These are phyloP conservation scores for Aspergillus felis DNA, from an alignment of 2,329 filamentous ascomycete genomes.

Conservation along the genomic window DNA sequence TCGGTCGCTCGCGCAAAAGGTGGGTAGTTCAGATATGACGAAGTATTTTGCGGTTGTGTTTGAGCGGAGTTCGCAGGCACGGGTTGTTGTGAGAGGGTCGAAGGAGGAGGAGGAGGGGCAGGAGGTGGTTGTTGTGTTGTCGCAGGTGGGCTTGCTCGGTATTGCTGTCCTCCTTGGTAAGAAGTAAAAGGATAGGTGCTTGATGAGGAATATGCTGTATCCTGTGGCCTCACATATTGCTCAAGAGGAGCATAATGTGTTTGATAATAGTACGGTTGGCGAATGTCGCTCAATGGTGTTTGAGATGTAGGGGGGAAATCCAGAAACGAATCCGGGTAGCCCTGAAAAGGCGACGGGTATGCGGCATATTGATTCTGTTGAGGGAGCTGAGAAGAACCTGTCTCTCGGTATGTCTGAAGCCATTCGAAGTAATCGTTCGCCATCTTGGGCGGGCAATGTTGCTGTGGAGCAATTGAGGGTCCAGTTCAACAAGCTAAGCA, in stretches of 20 bases:
- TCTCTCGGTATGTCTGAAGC: slow-evolving; percentile 11
- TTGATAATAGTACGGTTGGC: not conserved
- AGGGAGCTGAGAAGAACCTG: not conserved
- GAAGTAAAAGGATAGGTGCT: not conserved
- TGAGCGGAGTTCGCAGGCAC: not conserved
- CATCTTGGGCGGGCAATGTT: slow-evolving; percentile 10
- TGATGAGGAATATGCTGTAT: not conserved
- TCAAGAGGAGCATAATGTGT: not conserved
- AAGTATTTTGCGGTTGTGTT: not conserved
- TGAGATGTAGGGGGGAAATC: not conserved
- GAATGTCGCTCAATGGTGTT: not conserved
- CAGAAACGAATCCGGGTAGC: not conserved
- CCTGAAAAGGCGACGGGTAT: not conserved
- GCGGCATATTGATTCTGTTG: not conserved
- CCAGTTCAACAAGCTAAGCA: not conserved
- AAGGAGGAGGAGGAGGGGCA: not conserved
- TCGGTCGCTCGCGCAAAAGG: not conserved
- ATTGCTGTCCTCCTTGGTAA: not conserved
- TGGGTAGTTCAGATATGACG: not conserved
- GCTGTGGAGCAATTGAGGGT: not conserved
- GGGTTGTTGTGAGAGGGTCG: not conserved
- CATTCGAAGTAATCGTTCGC: slow-evolving; percentile 16
- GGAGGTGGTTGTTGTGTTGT: not conserved
- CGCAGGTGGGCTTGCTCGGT: not conserved
- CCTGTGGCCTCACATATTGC: not conserved